These are phyloP conservation scores for Coniochaeta prunicola DNA, from an alignment of 2,329 filamentous ascomycete genomes.

Conservation along the genomic window DNA sequence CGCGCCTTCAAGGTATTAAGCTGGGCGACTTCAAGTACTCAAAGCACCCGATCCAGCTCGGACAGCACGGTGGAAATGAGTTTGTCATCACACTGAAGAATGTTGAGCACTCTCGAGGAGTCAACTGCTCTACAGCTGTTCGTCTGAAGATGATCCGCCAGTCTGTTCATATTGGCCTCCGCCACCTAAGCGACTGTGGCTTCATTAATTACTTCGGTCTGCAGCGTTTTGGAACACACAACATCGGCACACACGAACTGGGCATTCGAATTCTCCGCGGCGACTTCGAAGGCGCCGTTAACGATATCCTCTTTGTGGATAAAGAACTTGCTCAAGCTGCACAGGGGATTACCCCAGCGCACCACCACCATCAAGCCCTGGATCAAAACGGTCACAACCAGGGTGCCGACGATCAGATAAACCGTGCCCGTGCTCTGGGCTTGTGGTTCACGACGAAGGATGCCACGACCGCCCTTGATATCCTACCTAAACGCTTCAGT, in stretches of 20 bases:
- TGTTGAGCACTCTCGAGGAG: conserved; percentile 52
- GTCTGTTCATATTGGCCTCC: conserved; percentile 52
- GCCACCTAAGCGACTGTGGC: conserved; percentile 62
- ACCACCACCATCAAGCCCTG: background rate
- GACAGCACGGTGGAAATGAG: conserved; percentile 81
- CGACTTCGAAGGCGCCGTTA: conserved; percentile 73
- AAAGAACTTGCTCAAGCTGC: conserved; percentile 45
- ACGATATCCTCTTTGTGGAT: conserved; percentile 69
- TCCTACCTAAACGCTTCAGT: conserved; percentile 72
- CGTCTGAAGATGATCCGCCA: conserved; percentile 34
- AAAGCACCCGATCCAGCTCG: conserved; percentile 65
- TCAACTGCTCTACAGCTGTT: conserved; percentile 38
- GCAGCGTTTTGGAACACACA: conserved; percentile 90
- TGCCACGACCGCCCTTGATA: conserved; percentile 51
- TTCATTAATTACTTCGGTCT: conserved; percentile 98
- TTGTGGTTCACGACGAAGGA: conserved; percentile 60
- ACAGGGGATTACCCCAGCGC: background rate
- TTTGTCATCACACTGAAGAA: conserved; percentile 90
- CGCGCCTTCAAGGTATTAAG: conserved; percentile 52
- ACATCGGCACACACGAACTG: conserved; percentile 76
- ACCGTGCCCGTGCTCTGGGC: conserved; percentile 71
- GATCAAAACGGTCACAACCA: conserved; percentile 36
- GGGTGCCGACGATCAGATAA: conserved; percentile 59
- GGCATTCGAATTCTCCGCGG: conserved; percentile 78
- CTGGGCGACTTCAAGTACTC: conserved; percentile 80